Base-by-base conservation (phyloP, 2,329 filamentous ascomycete genomes). In the Colletotrichum plurivorum region DNA sequence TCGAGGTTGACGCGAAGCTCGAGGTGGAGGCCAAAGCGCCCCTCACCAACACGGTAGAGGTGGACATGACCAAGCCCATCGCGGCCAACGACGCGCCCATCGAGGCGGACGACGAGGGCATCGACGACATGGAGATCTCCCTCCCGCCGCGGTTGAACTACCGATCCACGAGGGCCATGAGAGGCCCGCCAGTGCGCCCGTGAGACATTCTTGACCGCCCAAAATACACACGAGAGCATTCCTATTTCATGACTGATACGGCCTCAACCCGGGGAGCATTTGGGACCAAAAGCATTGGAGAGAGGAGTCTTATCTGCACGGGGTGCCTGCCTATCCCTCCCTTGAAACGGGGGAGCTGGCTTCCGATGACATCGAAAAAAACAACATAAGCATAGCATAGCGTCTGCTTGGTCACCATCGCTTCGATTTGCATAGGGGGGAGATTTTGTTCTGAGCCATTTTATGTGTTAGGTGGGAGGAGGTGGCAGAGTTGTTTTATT, bases 101-200 rank as follows among this genome's bases (percentile, higher is more conserved):
- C 12, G 60, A 73, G 27, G 73, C 78, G 20, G 80, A 81, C 1
- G 84, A 85, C 46, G 84, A 85, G 70, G 79, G 79, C 16, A 75
- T 83, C 16, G 81, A 82, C 48, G 75, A 81, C 8, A 78, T 80
- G 55, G 79, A 79, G 60, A 61, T 18, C 60, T 36, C 58, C 10
- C 76, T 76, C 43, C 64, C 78, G 4, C 82, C 83, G 1, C 81
- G 78, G 69, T 69, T 85, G 63, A 76, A 81, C 48, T 85, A 81
- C 71, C 81, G 80, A 68, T 84, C 83, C 41, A 84, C 83, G 16
- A 76, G 82, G 70, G 73, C 73, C 27, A 80, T 82, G 80, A 77
- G 79, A 16, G 56, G 69, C 36, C 62, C 54, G 39, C 36, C 20
- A 12, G 31, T 36, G 31, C 27, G 22, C 25, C 51, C 18, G 18